Evolutionary conservation across 306 rosid genomes (phyloP).

Genomic region (Astragalus glycyphyllos): DNA sequence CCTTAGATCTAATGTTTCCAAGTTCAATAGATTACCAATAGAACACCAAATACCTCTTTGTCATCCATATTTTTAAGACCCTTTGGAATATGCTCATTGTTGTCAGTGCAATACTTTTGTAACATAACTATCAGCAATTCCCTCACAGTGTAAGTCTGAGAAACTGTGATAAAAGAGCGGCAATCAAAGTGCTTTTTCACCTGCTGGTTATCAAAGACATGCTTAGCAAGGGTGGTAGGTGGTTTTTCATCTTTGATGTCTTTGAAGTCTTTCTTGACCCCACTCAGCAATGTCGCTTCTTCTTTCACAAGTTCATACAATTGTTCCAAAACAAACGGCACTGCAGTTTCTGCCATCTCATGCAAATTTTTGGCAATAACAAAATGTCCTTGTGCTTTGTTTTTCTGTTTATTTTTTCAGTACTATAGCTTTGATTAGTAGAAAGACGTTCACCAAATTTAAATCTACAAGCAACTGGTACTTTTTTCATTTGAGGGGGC

Average conservation of each 20-base stretch:
- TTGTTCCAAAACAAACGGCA: background rate
- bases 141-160: slow-evolving; percentile 33
- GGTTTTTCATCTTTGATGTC: slow-evolving; percentile 39
- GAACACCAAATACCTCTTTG: slow-evolving; percentile 37
- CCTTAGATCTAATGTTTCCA: slow-evolving; percentile 44
- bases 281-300: background rate
- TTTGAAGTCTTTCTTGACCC: background rate
- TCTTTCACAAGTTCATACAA: background rate
- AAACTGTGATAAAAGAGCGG: slow-evolving; percentile 29
- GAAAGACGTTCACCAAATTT: background rate
- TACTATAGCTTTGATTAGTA: background rate
- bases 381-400: background rate
- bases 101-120: slow-evolving; percentile 29
- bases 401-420: too few species aligned
- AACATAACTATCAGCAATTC: slow-evolving; percentile 31
- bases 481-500: too few species aligned
- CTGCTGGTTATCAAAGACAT: slow-evolving; percentile 8
- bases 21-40: slow-evolving; percentile 32
- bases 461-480: too few species aligned
- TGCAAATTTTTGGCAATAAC: too few species aligned
- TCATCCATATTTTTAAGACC: slow-evolving; percentile 19
- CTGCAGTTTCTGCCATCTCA: slow-evolving; percentile 18
- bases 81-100: slow-evolving; percentile 14
- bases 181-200: slow-evolving; percentile 37
- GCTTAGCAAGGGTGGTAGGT: slow-evolving; percentile 42